A percentile compares a stretch with the other conserved stretches of the same genome.
phyloP scores from a whole-genome alignment of 2,329 filamentous ascomycete genomes.

The Colletotrichum magnum region DNA sequence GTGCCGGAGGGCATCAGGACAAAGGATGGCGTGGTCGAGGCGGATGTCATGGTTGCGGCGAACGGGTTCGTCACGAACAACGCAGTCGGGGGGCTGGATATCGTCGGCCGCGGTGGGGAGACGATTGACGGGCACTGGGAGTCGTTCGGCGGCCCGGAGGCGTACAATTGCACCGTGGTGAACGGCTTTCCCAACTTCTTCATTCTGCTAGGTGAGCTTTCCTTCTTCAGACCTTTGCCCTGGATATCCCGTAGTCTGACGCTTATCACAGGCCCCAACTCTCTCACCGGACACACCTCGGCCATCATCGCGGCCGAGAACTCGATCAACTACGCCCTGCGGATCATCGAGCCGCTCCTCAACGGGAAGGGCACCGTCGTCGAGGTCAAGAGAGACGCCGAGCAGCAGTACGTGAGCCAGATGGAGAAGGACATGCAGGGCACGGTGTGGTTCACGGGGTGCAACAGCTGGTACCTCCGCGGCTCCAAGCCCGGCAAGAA shows the following conservation, averaged over 20 bases:
- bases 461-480: constrained; percentile 55
- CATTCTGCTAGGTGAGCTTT: constrained; percentile 63
- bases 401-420: constrained; percentile 49
- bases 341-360: constrained; percentile 67
- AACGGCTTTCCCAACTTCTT: constrained; percentile 77
- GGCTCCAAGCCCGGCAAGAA: constrained; percentile 43
- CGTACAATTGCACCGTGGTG: constrained; percentile 71
- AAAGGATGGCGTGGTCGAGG: constrained; percentile 58
- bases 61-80: constrained; percentile 72
- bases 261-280: constrained; percentile 66
- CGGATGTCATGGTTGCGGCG: constrained; percentile 73
- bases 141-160: constrained; percentile 70
- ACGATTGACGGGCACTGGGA: constrained; percentile 70
- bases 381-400: constrained; percentile 53
- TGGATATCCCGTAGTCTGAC: background rate
- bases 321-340: constrained; percentile 71
- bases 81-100: constrained; percentile 66
- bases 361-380: constrained; percentile 49
- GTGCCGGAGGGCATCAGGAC: constrained; percentile 56
- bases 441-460: constrained; percentile 50
- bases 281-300: constrained; percentile 72
- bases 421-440: constrained; percentile 51
- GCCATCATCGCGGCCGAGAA: constrained; percentile 74
- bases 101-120: constrained; percentile 65
- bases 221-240: background rate